phyloP scores from a whole-genome alignment of 495 filamentous ascomycete genomes.

The Penicillium bialowiezense region DNA sequence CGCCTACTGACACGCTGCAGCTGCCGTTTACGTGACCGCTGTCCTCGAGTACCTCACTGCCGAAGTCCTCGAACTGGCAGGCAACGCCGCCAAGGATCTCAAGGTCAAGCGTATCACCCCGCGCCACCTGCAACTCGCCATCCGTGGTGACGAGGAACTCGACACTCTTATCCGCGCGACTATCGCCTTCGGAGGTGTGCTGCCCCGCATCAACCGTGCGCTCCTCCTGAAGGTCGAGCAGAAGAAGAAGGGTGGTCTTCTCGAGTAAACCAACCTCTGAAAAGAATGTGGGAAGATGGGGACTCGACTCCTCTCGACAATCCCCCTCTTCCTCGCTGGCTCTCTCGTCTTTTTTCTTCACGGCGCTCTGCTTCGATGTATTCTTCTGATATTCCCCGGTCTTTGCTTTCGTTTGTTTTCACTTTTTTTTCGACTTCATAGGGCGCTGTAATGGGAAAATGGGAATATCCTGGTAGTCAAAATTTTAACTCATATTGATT shows the following conservation, averaged over 20 bases:
- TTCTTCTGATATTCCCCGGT: slow-evolving; percentile 31
- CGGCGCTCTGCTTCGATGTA: slow-evolving; percentile 29
- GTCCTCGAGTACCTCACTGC: slow-evolving; percentile 98
- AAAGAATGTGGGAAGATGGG: slow-evolving; percentile 5
- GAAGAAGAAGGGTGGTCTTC: slow-evolving; percentile 89
- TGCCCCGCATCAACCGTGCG: slow-evolving; percentile 98
- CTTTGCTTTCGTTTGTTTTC: slow-evolving; percentile 22
- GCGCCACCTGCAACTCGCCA: slow-evolving; percentile 95
- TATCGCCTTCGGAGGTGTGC: slow-evolving; percentile 96
- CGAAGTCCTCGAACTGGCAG: slow-evolving; percentile 96
- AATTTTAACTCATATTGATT: slow-evolving; percentile 13
- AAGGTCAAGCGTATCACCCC: slow-evolving; percentile 99
- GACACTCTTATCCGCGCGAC: slow-evolving; percentile 97
- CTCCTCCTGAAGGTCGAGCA: slow-evolving; percentile 97
- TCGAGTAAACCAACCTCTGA: slow-evolving; percentile 33
- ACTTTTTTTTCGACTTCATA: slow-evolving; percentile 28
- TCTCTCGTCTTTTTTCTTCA: slow-evolving; percentile 21
- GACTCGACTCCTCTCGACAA: slow-evolving; percentile 1
- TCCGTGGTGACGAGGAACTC: slow-evolving; percentile 97
- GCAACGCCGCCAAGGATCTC: slow-evolving; percentile 97
- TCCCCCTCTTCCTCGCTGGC: slow-evolving; percentile 6
- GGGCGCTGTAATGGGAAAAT: slow-evolving; percentile 49
- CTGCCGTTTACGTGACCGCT: slow-evolving; percentile 96
- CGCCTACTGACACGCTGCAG: slow-evolving; percentile 28
- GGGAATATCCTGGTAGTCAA: slow-evolving; percentile 38